phyloP scores from a whole-genome alignment of 2,329 filamentous ascomycete species.

The Phyllosticta paracitricarpa region DNA sequence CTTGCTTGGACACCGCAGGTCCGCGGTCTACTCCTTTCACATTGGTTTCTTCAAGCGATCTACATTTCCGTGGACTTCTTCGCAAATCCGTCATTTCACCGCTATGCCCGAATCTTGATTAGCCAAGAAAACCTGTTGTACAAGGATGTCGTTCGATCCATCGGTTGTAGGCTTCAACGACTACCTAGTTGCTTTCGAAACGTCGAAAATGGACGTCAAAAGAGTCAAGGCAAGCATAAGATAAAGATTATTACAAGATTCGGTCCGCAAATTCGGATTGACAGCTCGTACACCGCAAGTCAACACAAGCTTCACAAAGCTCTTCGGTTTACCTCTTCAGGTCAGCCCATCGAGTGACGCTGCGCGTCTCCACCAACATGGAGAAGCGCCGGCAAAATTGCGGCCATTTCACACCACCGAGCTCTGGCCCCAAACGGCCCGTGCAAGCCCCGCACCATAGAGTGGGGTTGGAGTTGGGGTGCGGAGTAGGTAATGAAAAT shows the following conservation, averaged over 20 bases:
- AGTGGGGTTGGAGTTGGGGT: neutral
- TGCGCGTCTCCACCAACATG: neutral
- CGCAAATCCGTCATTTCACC: no score
- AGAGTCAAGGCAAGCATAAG: neutral
- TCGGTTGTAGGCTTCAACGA: no score
- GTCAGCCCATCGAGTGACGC: neutral
- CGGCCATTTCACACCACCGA: neutral
- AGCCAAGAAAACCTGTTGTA: no score
- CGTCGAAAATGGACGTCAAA: neutral
- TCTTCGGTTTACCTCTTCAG: neutral
- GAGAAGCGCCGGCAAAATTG: neutral
- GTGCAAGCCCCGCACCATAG: neutral
- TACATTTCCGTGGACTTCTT: no score
- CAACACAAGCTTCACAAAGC: neutral
- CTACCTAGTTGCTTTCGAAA: no score
- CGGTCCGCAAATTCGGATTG: neutral
- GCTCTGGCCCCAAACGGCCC: neutral
- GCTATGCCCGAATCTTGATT: no score
- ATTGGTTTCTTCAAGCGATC: no score
- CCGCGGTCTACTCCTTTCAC: no score
- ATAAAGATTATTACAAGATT: neutral
- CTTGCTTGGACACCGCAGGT: no score
- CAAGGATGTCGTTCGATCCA: no score
- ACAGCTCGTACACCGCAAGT: neutral
- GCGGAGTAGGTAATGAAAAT: neutral